Percentiles rank a stretch among this genome's conserved stretches.
These are phyloP conservation scores for Hansenula lynferdii DNA, from an alignment of 1,139 yeast species.

Conservation along the genomic window DNA sequence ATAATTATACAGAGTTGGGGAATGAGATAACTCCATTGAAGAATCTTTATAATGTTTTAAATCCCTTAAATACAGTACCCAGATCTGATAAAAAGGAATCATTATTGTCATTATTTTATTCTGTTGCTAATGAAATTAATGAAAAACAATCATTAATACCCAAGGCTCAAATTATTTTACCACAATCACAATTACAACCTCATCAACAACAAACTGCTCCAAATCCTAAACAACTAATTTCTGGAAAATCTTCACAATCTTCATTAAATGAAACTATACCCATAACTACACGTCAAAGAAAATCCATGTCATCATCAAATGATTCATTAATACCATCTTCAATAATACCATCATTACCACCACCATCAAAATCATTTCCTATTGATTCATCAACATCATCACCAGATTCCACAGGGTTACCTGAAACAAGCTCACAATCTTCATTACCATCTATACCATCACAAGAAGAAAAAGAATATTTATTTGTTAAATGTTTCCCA, in stretches of 20 bases:
- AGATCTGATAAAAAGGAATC: constrained; percentile 12
- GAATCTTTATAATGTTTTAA: constrained; percentile 34
- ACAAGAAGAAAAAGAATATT: constrained; percentile 38
- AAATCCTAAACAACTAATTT: constrained; percentile 7
- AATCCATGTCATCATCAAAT: neutral
- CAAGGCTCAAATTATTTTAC: neutral
- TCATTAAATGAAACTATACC: constrained; percentile 1
- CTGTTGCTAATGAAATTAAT: constrained; percentile 23
- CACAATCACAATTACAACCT: constrained; percentile 7
- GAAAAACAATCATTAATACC: constrained; percentile 13
- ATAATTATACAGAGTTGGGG: constrained; percentile 31
- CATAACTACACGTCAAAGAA: constrained; percentile 1
- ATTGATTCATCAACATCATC: constrained; percentile 3
- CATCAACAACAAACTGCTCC: constrained; percentile 3
- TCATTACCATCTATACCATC: too few relatives aligned
- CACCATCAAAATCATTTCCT: constrained; percentile 3
- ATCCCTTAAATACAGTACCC: constrained; percentile 5
- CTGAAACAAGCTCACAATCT: too few relatives aligned
- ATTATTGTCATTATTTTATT: constrained; percentile 23
- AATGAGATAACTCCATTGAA: constrained; percentile 48
- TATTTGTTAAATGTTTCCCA: constrained; percentile 80
- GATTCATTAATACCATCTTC: neutral
- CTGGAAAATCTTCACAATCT: neutral
- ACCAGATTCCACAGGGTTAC: constrained; percentile 3
- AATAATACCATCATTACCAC: constrained; percentile 3